Evolutionary conservation across 2,329 filamentous ascomycete species (phyloP).

Genomic region (Diplocarpon rosae): DNA sequence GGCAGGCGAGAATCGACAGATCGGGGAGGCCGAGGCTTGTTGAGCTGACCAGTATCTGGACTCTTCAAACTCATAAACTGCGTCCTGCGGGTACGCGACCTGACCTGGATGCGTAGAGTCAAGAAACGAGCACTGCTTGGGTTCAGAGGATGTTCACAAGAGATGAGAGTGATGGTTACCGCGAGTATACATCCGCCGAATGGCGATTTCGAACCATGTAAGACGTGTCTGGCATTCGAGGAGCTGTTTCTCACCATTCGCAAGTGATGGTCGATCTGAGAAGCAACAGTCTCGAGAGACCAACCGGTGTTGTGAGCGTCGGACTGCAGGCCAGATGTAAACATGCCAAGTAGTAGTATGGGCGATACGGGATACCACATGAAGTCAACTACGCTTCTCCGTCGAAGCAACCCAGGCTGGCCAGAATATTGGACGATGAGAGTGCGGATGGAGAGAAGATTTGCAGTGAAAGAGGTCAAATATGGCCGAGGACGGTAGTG

Average conservation of each 20-base stretch:
- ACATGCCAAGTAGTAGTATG: too few species aligned
- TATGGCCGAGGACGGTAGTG: too few species aligned
- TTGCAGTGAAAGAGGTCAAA: too few species aligned
- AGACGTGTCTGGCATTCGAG: too few species aligned
- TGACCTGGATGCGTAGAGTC: constrained; percentile 7
- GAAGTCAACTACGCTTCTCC: too few species aligned
- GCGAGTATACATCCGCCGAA: neutral
- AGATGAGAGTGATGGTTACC: neutral
- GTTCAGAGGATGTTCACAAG: neutral
- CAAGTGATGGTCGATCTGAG: neutral
- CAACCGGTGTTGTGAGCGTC: neutral
- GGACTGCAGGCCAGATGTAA: too few species aligned
- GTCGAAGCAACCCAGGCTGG: too few species aligned
- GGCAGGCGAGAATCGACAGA: constrained; percentile 16
- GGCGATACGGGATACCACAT: too few species aligned
- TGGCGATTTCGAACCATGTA: neutral
- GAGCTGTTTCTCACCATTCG: too few species aligned
- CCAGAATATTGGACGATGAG: too few species aligned
- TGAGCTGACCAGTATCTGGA: constrained; percentile 26
- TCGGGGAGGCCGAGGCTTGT: constrained; percentile 10
- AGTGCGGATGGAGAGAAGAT: too few species aligned
- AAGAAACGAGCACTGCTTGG: constrained; percentile 12
- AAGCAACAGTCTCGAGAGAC: neutral
- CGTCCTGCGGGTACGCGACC: constrained; percentile 13
- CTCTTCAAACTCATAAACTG: constrained; percentile 11